Base-by-base conservation (phyloP, 2,329 filamentous ascomycete genomes). In the Xylaria sp. region DNA sequence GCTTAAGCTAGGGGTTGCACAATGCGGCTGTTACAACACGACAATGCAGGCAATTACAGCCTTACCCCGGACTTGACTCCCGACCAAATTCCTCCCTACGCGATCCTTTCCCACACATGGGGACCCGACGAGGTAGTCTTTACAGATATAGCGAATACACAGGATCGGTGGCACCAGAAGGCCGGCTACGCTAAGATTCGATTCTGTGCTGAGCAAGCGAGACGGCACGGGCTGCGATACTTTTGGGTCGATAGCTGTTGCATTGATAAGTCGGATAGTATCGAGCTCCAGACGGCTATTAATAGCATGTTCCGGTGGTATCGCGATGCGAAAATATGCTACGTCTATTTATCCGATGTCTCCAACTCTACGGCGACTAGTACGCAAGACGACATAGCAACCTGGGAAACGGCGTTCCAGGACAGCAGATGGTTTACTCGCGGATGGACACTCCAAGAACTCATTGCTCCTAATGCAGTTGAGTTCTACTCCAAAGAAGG, bases 291-390 rank as follows among this genome's bases (percentile, higher is more conserved):
- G 9, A 64, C 53, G 0, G 67, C 69, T 1, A 73, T 73, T 11
- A 71, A 69, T 17, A 48, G 27, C 30, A 73, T 73, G 65, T 73
- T 72, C 30, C 61, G 63, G 7, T 72, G 67, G 63, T 73, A 73
- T 53, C 45, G 36, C 17, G 51, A 69, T 57, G 57, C 65, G 14
- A 58, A 30, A 27, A 47, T 4, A 62, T 73, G 67, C 58, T 73
- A 72, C 55, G 71, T 72, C n/a, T 73, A 72, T 62, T 47, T 73
- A 7, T 61, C 58, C 4, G 64, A 73, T 32, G 65, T 73, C 21
- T 72, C 65, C 39, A 27, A n/a, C 14, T n/a, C 17, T 30, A 24
- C 58, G 27, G 17, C 11, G 32, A 39, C 56, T 14, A 7, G 6
- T 14, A 24, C 17, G 45, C 45, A 48, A 48, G 45, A 14, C 47